Evolutionary conservation across 1,139 yeast species (phyloP).

Genomic region (Geotrichum fermentans): DNA sequence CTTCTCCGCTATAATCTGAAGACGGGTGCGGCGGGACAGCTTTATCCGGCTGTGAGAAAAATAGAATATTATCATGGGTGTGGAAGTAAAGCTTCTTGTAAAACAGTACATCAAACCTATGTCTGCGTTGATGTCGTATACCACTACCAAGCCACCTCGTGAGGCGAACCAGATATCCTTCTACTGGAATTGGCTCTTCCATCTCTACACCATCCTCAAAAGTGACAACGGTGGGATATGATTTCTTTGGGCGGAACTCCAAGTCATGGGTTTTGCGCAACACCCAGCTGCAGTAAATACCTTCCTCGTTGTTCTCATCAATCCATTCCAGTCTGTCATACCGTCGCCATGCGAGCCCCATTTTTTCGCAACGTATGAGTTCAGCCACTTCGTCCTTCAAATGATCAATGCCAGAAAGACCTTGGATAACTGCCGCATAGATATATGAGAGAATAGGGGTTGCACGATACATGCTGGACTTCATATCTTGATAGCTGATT

Average conservation of each 20-base stretch:
- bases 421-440: slow-evolving; percentile 31
- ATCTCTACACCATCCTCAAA: slow-evolving; percentile 25
- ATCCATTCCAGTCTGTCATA: slow-evolving; percentile 81
- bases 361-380: slow-evolving; percentile 35
- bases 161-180: slow-evolving; percentile 68
- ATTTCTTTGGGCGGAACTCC: slow-evolving; percentile 53
- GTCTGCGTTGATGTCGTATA: slow-evolving; percentile 37
- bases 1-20: background rate
- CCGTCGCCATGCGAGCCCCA: slow-evolving; percentile 58
- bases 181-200: slow-evolving; percentile 62
- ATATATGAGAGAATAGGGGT: slow-evolving; percentile 28
- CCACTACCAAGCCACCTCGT: slow-evolving; percentile 48
- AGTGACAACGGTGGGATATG: slow-evolving; percentile 41
- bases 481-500: slow-evolving; percentile 14
- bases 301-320: slow-evolving; percentile 47
- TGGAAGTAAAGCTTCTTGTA: slow-evolving; percentile 58
- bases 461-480: slow-evolving; percentile 23
- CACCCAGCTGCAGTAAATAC: slow-evolving; percentile 45
- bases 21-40: slow-evolving; percentile 60
- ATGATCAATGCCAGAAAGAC: slow-evolving; percentile 29
- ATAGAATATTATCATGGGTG: slow-evolving; percentile 56
- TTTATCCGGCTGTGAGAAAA: slow-evolving; percentile 51
- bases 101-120: slow-evolving; percentile 39
- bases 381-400: slow-evolving; percentile 24
- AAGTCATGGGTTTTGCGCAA: slow-evolving; percentile 46